Base-by-base conservation (phyloP, 371 early-diverging fungal genomes). In the Globomyces sp. region DNA sequence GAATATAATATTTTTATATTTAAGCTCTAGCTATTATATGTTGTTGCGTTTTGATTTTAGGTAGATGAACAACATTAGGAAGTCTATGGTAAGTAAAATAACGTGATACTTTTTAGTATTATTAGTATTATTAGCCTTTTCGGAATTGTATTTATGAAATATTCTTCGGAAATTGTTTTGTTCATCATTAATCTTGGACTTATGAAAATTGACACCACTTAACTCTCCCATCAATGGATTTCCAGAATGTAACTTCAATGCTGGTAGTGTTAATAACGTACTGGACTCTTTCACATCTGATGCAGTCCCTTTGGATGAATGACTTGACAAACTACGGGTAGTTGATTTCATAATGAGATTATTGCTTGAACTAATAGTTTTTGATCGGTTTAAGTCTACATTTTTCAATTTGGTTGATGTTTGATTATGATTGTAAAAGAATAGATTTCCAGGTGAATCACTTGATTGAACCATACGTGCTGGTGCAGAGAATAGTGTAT, bases 161-260 rank as follows among this genome's bases (percentile, higher is more conserved):
- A 55, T 5, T 4, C 39, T 39, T n/a, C 55, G 4, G 4, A 55
- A 39, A 39, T n/a, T 55, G 4, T 36, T 55, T 39, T 55, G 55
- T 3, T 2, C 4, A 2, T 36, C 55, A 39, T 55, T 55, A 0
- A 55, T 39, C 39, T 55, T 55, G 55, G 5, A 8, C 40, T 36
- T 39, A 3, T 40, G 55, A 5, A 41, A 55, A 39, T 39, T 36
- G 3, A 55, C 55, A 3, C 55, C 55, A n/a, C 55, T 40, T 8
- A 55, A 8, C 34, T 39, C 55, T 37, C 39, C 4, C 13, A 55
- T 24, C 4, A 55, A n/a, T 5, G 55, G 2, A 39, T 55, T 55
- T 39, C 40, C 55, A 8, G 55, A 39, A n/a, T 55, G 55, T 6
- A 55, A 41, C 39, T 55, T 55, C 39, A 55, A 55, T 10, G 55